phyloP scores from a whole-genome alignment of 2,329 filamentous ascomycete species.

The Mollisia scopiformis region DNA sequence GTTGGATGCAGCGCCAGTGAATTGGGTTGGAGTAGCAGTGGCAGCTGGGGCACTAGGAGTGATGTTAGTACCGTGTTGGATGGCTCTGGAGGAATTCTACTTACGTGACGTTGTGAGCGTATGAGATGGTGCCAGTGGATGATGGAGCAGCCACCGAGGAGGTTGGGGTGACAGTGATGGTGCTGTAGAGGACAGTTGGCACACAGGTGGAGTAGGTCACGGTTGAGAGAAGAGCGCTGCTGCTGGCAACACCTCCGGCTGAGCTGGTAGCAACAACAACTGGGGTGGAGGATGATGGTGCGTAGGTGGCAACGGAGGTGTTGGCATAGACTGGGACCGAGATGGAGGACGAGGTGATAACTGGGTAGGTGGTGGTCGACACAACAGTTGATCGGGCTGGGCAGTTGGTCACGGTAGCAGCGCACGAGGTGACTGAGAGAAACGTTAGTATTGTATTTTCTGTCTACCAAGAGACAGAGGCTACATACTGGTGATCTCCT shows the following conservation, averaged over 20 bases:
- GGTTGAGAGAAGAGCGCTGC: slow-evolving; percentile 17
- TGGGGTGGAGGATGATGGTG: slow-evolving; percentile 13
- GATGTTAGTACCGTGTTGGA: background rate
- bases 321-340: slow-evolving; percentile 10
- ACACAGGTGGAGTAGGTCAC: slow-evolving; percentile 28
- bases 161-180: slow-evolving; percentile 29
- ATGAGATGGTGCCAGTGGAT: slow-evolving; percentile 17
- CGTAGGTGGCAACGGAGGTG: slow-evolving; percentile 10
- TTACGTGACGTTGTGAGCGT: slow-evolving; percentile 11
- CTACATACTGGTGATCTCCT: slow-evolving; percentile 48
- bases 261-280: slow-evolving; percentile 19
- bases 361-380: slow-evolving; percentile 25
- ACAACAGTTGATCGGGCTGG: slow-evolving; percentile 23
- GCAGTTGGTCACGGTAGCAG: slow-evolving; percentile 1
- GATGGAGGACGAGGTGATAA: slow-evolving; percentile 12
- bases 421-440: slow-evolving; percentile 43
- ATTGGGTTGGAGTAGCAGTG: slow-evolving; percentile 17
- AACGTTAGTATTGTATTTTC: background rate
- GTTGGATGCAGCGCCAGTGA: slow-evolving; percentile 33
- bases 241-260: slow-evolving; percentile 8
- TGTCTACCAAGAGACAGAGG: background rate
- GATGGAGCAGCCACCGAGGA: slow-evolving; percentile 22
- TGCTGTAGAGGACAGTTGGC: slow-evolving; percentile 29
- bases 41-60: slow-evolving; percentile 3
- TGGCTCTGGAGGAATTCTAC: background rate